These are phyloP conservation scores for Tolypocladium ovalisporum DNA, from an alignment of 2,329 filamentous ascomycete genomes.

Conservation along the genomic window DNA sequence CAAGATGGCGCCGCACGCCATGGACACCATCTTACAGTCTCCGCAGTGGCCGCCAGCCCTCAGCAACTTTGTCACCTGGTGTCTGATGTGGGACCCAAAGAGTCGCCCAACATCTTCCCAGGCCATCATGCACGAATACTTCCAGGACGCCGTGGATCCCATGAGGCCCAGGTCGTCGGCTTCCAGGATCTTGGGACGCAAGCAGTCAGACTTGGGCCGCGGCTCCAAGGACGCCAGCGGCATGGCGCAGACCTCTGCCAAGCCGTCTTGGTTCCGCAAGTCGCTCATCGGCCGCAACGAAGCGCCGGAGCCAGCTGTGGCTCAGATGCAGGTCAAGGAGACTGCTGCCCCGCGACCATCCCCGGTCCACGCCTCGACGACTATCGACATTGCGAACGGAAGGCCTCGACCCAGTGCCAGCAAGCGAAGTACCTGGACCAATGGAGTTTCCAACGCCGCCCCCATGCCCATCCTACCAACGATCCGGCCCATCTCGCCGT, in stretches of 20 bases:
- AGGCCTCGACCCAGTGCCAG: constrained; percentile 37
- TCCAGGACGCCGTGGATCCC: constrained; percentile 83
- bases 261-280: constrained; percentile 94
- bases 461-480: constrained; percentile 95
- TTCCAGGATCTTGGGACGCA: constrained; percentile 74
- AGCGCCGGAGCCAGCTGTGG: constrained; percentile 47
- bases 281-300: constrained; percentile 78
- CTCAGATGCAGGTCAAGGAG: constrained; percentile 37
- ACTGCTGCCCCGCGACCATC: constrained; percentile 30
- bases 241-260: constrained; percentile 57
- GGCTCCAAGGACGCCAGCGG: constrained; percentile 46
- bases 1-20: constrained; percentile 95
- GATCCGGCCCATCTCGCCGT: constrained; percentile 86
- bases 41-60: constrained; percentile 88
- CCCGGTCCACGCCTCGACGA: constrained; percentile 29
- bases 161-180: constrained; percentile 83
- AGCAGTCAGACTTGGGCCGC: constrained; percentile 74
- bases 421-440: constrained; percentile 92
- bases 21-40: constrained; percentile 84
- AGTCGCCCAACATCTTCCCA: constrained; percentile 82
- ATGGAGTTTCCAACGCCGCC: constrained; percentile 66
- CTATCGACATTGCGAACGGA: constrained; percentile 24
- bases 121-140: constrained; percentile 93
- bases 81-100: constrained; percentile 97
- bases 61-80: constrained; percentile 94